Evolutionary conservation across 371 early-diverging fungal species (phyloP).

Genomic region (Umbelopsis sp.): DNA sequence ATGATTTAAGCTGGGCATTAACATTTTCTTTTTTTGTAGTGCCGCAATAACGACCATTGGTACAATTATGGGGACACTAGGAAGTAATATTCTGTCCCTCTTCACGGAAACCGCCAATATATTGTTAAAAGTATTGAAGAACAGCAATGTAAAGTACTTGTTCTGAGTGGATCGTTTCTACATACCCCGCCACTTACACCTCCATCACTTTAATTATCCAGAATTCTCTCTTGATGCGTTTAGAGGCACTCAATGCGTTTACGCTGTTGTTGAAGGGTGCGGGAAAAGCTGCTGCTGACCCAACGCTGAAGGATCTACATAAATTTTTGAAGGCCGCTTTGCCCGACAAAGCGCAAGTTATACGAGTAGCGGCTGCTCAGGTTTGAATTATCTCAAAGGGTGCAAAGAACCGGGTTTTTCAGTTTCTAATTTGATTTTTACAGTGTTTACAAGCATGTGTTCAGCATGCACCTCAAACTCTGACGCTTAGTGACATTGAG

Average conservation of each 20-base stretch:
- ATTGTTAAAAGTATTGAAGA: slow-evolving; percentile 68
- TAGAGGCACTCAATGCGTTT: slow-evolving; percentile 76
- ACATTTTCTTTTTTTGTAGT: slow-evolving; percentile 36
- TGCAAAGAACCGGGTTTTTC: not conserved
- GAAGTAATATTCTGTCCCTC: slow-evolving; percentile 72
- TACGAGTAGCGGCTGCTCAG: slow-evolving; percentile 77
- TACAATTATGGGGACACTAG: slow-evolving; percentile 66
- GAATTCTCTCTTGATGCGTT: slow-evolving; percentile 66
- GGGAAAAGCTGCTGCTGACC: slow-evolving; percentile 77
- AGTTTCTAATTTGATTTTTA: not conserved
- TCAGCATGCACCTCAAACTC: slow-evolving; percentile 51
- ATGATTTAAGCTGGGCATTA: not conserved
- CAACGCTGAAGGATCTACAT: slow-evolving; percentile 73
- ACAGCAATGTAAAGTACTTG: slow-evolving; percentile 60
- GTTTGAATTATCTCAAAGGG: slow-evolving; percentile 40
- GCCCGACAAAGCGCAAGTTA: slow-evolving; percentile 73
- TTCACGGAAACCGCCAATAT: slow-evolving; percentile 78
- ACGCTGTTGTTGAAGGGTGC: slow-evolving; percentile 74
- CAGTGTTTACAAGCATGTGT: slow-evolving; percentile 60
- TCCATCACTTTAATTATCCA: slow-evolving; percentile 18
- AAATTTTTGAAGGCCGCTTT: slow-evolving; percentile 72
- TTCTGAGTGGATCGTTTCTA: not conserved
- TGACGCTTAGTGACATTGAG: slow-evolving; percentile 70
- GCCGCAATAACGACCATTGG: slow-evolving; percentile 82
- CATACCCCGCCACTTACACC: not conserved